These are phyloP conservation scores for Zygoascus hellenicus DNA, from an alignment of 1,139 yeast species.

Conservation along the genomic window DNA sequence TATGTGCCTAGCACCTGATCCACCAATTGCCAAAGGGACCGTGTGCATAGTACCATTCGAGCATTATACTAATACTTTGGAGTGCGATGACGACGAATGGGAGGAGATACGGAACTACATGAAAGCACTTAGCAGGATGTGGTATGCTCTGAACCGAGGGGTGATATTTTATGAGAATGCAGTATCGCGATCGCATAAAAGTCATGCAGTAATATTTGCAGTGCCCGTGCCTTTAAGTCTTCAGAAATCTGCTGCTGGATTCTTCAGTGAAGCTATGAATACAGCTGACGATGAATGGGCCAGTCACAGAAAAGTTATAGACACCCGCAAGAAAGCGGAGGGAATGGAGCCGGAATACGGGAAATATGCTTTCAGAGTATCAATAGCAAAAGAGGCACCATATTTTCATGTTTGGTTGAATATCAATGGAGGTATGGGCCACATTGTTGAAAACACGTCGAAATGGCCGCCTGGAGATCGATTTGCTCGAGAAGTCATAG, in stretches of 20 bases:
- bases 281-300: conserved; percentile 39
- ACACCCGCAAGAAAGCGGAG: conserved; percentile 30
- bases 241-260: conserved; percentile 35
- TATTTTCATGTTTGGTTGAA: conserved; percentile 48
- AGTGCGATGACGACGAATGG: conserved; percentile 42
- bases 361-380: conserved; percentile 33
- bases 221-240: conserved; percentile 39
- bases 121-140: conserved; percentile 39
- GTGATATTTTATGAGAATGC: conserved; percentile 46
- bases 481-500: conserved; percentile 43
- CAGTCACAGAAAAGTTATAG: conserved; percentile 36
- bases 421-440: conserved; percentile 45
- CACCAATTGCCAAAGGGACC: conserved; percentile 35
- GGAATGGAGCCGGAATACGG: conserved; percentile 25
- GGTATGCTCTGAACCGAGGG: conserved; percentile 34
- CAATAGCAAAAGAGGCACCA: conserved; percentile 45
- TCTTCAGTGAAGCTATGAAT: conserved; percentile 40
- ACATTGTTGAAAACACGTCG: conserved; percentile 40
- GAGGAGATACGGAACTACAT: conserved; percentile 43
- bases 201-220: conserved; percentile 42
- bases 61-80: conserved; percentile 39
- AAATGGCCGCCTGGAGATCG: conserved; percentile 44
- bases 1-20: conserved; percentile 34
- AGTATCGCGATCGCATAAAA: conserved; percentile 25
- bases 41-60: conserved; percentile 40